These are phyloP conservation scores for Tephrocybe sp. DNA, from an alignment of 768 basidiomycete species.

Conservation along the genomic window DNA sequence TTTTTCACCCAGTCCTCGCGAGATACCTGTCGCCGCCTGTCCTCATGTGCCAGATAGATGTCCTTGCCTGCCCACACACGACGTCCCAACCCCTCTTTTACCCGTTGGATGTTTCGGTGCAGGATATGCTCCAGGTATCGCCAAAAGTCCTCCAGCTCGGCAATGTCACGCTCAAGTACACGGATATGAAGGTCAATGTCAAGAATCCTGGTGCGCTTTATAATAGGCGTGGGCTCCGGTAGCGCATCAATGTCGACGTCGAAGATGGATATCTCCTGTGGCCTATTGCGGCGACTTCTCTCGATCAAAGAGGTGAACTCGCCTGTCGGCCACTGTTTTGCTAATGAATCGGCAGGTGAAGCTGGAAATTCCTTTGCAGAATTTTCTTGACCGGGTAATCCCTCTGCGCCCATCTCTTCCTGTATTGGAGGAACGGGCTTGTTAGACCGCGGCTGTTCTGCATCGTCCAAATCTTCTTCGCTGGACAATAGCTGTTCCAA, in stretches of 20 bases:
- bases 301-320: slow-evolving; percentile 4
- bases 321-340: not conserved
- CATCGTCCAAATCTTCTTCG: too few species aligned
- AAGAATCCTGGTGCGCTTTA: slow-evolving; percentile 38
- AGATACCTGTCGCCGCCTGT: slow-evolving; percentile 32
- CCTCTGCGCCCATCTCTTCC: too few species aligned
- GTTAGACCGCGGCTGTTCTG: too few species aligned
- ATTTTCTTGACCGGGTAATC: too few species aligned
- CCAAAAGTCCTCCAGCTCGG: slow-evolving; percentile 47
- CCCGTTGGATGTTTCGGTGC: slow-evolving; percentile 53
- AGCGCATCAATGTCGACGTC: slow-evolving; percentile 37
- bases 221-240: slow-evolving; percentile 11
- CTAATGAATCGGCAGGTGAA: too few species aligned
- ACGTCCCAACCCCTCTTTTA: slow-evolving; percentile 80
- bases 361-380: not conserved
- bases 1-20: slow-evolving; percentile 47
- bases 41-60: slow-evolving; percentile 45
- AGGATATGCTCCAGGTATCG: slow-evolving; percentile 40
- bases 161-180: slow-evolving; percentile 55
- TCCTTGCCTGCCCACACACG: slow-evolving; percentile 66
- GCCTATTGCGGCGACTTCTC: slow-evolving; percentile 10
- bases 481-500: too few species aligned
- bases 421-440: too few species aligned
- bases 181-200: slow-evolving; percentile 55
- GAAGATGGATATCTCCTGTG: slow-evolving; percentile 21